Percentiles rank a stretch among this genome's conserved stretches.
phyloP scores from a whole-genome alignment of 768 basidiomycete species.

The Boletus tomentosulus region DNA sequence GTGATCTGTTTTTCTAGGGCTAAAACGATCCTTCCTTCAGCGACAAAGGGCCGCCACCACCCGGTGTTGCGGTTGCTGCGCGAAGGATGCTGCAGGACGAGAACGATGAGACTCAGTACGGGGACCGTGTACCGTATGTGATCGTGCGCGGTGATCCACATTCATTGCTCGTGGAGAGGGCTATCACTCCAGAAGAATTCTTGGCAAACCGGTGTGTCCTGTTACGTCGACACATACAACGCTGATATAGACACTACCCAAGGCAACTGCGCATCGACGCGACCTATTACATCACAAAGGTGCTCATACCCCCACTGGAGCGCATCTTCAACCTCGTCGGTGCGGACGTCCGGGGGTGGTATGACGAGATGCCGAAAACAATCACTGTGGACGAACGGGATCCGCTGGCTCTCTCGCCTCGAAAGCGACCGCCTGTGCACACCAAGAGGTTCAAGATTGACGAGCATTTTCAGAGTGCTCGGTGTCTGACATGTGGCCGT shows the following conservation, averaged over 20 bases:
- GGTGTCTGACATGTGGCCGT: constrained; percentile 66
- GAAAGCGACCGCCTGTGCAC: constrained; percentile 26
- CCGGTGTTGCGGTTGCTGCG: constrained; percentile 87
- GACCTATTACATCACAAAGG: constrained; percentile 79
- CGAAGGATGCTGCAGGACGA: constrained; percentile 69
- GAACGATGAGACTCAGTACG: constrained; percentile 84
- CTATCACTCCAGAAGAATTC: constrained; percentile 68
- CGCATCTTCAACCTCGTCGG: constrained; percentile 90
- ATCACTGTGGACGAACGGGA: constrained; percentile 36
- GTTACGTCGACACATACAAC: not conserved
- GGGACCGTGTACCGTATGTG: constrained; percentile 90
- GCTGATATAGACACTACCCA: not conserved
- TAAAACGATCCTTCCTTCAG: constrained; percentile 35
- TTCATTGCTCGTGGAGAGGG: constrained; percentile 67
- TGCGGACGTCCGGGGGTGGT: constrained; percentile 85
- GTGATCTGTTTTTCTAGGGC: not conserved
- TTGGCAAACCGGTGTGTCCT: constrained; percentile 53
- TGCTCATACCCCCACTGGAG: constrained; percentile 86
- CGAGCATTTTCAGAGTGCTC: constrained; percentile 66
- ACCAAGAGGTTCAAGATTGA: constrained; percentile 54
- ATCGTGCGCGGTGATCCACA: constrained; percentile 65
- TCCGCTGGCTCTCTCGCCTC: constrained; percentile 34
- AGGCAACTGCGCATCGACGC: constrained; percentile 80
- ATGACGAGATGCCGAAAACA: constrained; percentile 75
- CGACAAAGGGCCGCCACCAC: constrained; percentile 80